A percentile compares a stretch with the other conserved stretches of the same genome.
These are phyloP conservation scores for Suhomyces vadensis DNA, from an alignment of 805 yeast species.

Conservation along the genomic window DNA sequence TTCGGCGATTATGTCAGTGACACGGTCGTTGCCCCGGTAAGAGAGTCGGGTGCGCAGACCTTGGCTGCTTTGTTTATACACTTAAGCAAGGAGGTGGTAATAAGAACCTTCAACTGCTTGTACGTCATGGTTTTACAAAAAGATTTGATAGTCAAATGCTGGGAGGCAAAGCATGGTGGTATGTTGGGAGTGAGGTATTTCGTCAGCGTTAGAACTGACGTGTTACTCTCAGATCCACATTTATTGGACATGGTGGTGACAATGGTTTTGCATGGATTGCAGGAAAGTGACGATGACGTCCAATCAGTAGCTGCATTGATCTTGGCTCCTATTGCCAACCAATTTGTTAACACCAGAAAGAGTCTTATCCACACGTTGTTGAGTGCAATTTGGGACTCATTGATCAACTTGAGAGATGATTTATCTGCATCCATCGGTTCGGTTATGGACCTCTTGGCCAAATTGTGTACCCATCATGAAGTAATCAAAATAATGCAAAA, in stretches of 20 bases:
- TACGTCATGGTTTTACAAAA: slow-evolving; percentile 71
- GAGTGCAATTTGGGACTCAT: slow-evolving; percentile 86
- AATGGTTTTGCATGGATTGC: slow-evolving; percentile 84
- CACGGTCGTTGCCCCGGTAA: slow-evolving; percentile 96
- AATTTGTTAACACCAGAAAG: slow-evolving; percentile 69
- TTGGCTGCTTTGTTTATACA: slow-evolving; percentile 86
- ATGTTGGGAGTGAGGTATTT: slow-evolving; percentile 89
- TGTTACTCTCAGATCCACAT: slow-evolving; percentile 59
- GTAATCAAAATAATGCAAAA: slow-evolving; percentile 72
- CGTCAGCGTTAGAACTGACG: slow-evolving; percentile 83
- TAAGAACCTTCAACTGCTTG: slow-evolving; percentile 64
- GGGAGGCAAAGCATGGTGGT: slow-evolving; percentile 99
- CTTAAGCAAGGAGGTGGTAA: slow-evolving; percentile 57
- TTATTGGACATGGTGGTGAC: slow-evolving; percentile 70
- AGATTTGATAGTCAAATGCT: slow-evolving; percentile 54
- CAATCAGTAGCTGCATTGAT: slow-evolving; percentile 97
- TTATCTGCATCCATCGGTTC: slow-evolving; percentile 93
- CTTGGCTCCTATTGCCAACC: slow-evolving; percentile 83
- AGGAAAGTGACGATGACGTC: slow-evolving; percentile 85
- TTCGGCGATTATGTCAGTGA: slow-evolving; percentile 97
- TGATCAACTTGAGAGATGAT: slow-evolving; percentile 85
- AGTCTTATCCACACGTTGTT: slow-evolving; percentile 50
- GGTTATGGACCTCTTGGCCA: slow-evolving; percentile 90
- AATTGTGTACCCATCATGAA: slow-evolving; percentile 76
- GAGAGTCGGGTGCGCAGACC: slow-evolving; percentile 96